phyloP scores from a whole-genome alignment of 305 asterid species.

The Plantago coronopus region DNA sequence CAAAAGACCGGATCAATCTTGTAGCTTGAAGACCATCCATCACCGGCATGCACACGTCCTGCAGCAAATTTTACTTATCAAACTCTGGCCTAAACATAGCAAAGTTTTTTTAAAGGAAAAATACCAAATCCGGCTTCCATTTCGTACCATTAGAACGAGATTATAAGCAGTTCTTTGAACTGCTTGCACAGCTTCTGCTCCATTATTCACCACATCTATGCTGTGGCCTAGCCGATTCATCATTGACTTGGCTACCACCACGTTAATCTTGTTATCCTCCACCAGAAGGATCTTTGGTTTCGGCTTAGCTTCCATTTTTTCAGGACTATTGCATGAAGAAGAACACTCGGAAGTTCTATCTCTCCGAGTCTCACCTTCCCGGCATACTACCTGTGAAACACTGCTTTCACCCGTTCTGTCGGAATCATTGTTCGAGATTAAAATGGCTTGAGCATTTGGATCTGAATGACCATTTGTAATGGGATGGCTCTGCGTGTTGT shows the following conservation, averaged over 20 bases:
- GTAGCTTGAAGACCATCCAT: conserved; percentile 94
- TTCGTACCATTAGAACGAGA: conserved; percentile 71
- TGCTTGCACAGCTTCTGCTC: conserved; percentile 72
- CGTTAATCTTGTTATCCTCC: conserved; percentile 75
- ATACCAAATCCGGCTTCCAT: background rate
- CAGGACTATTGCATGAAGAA: conserved; percentile 38
- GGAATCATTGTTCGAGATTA: conserved; percentile 14
- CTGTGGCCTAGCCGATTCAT: conserved; percentile 73
- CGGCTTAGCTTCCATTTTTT: conserved; percentile 22
- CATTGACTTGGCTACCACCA: conserved; percentile 83
- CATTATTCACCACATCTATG: conserved; percentile 62
- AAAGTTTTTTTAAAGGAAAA: background rate
- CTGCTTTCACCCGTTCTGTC: conserved; percentile 29
- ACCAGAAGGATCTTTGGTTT: conserved; percentile 85
- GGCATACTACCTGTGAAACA: conserved; percentile 27
- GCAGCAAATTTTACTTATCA: conserved; percentile 15
- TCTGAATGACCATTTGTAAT: conserved; percentile 22
- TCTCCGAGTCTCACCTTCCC: conserved; percentile 18
- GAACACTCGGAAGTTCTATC: conserved; percentile 41
- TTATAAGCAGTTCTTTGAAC: conserved; percentile 48
- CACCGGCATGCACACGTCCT: conserved; percentile 96
- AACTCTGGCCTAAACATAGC: conserved; percentile 1
- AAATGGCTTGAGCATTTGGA: conserved; percentile 2
- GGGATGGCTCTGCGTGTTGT: conserved; percentile 8
- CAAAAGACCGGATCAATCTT: conserved; percentile 72